A percentile compares a stretch with the other conserved stretches of the same genome.
Evolutionary conservation across 345 rosid genomes (phyloP).

Genomic region (Eutrema japonicum): DNA sequence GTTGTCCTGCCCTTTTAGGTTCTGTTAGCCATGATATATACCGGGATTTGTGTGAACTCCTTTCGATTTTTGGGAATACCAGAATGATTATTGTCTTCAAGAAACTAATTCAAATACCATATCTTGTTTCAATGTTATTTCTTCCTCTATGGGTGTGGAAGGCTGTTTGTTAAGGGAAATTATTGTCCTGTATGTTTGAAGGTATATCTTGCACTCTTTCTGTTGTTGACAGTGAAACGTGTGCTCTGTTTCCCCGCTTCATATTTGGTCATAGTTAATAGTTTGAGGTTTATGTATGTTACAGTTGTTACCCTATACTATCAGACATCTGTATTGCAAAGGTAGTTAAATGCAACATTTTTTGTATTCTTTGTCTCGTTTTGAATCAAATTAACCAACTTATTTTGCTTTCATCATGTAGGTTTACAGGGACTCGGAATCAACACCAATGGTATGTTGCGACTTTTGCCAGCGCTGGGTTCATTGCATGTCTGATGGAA

Average conservation of each 20-base stretch:
- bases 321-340: slow-evolving; percentile 10
- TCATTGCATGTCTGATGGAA: slow-evolving; percentile 94
- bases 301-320: slow-evolving; percentile 17
- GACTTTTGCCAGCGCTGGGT: slow-evolving; percentile 99
- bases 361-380: background rate
- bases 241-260: slow-evolving; percentile 15
- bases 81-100: no score
- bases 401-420: slow-evolving; percentile 33
- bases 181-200: slow-evolving; percentile 97
- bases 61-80: no score
- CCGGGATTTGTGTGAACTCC: no score
- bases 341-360: slow-evolving; percentile 11
- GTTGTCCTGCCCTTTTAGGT: no score
- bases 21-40: no score
- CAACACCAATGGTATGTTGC: slow-evolving; percentile 99
- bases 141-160: slow-evolving; percentile 79
- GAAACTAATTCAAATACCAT: no score
- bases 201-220: slow-evolving; percentile 51
- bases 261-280: background rate
- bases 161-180: slow-evolving; percentile 97
- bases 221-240: background rate
- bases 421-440: slow-evolving; percentile 99
- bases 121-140: no score
- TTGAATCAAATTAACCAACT: slow-evolving; percentile 5
- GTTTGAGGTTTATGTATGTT: slow-evolving; percentile 28